Percentiles rank a stretch among this genome's conserved stretches.
These are phyloP conservation scores for Sarcomyxa edulis DNA, from an alignment of 768 basidiomycete species.

Conservation along the genomic window DNA sequence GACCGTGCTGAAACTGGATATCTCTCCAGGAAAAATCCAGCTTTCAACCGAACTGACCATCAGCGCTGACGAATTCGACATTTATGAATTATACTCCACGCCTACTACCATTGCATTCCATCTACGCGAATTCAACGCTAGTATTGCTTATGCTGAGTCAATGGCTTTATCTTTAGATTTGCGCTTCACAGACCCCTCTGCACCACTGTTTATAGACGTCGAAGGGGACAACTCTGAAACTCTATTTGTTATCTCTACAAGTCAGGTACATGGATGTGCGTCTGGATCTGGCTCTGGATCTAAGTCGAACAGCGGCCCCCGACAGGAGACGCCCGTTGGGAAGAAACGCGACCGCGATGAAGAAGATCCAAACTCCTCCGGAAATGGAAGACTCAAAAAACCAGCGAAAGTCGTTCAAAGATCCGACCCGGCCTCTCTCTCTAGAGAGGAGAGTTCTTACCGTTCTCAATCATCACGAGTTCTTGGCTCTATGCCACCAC, in stretches of 20 bases:
- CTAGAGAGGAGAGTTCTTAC: conserved; percentile 11
- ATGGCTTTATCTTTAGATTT: conserved; percentile 61
- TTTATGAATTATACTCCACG: conserved; percentile 57
- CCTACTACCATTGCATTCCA: conserved; percentile 76
- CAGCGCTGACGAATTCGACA: conserved; percentile 76
- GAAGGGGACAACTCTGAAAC: conserved; percentile 61
- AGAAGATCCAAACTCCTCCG: conserved; percentile 14
- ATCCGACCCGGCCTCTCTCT: conserved; percentile 18
- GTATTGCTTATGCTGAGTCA: conserved; percentile 73
- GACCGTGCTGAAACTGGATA: neutral
- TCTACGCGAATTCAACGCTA: conserved; percentile 80
- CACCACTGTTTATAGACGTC: conserved; percentile 73
- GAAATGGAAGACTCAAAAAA: conserved; percentile 47
- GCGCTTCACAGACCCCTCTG: conserved; percentile 69
- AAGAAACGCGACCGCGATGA: conserved; percentile 43
- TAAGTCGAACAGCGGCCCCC: no score
- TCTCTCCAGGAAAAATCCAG: conserved; percentile 46
- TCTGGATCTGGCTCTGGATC: conserved; percentile 19
- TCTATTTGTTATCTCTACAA: conserved; percentile 79
- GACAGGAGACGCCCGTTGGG: neutral
- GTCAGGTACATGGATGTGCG: conserved; percentile 52
- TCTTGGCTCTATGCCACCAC: conserved; percentile 36
- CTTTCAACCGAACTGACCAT: conserved; percentile 74
- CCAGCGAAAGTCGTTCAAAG: conserved; percentile 47
- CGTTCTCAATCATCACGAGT: conserved; percentile 20